Conservation (phyloP, 768 basidiomycete genomes). For the Termitomyces bulborhizus region DNA sequence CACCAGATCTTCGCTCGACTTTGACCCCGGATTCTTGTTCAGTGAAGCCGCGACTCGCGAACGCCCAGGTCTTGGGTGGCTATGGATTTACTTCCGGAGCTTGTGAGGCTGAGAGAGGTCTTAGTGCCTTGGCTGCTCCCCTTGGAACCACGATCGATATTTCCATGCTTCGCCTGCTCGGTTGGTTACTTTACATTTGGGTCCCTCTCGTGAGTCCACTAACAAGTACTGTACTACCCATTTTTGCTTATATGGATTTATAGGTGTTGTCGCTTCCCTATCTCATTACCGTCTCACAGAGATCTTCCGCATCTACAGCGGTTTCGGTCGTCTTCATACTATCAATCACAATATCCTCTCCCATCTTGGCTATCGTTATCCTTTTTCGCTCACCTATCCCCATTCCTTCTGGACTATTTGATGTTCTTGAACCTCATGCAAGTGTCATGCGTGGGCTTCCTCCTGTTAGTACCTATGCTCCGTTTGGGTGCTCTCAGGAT, state of each 20-base stretch:
- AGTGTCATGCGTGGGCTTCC: constrained; percentile 38
- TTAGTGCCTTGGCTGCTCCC: constrained; percentile 37
- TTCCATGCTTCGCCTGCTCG: constrained; percentile 45
- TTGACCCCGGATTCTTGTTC: constrained; percentile 38
- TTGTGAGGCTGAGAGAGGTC: constrained; percentile 47
- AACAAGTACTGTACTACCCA: not conserved
- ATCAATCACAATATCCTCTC: constrained; percentile 64
- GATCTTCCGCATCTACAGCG: constrained; percentile 27
- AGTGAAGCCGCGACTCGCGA: constrained; percentile 46
- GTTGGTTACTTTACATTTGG: constrained; percentile 67
- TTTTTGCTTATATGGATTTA: not conserved
- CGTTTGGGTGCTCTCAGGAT: constrained; percentile 42
- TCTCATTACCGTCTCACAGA: constrained; percentile 37
- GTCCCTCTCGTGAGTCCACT: constrained; percentile 53
- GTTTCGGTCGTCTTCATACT: constrained; percentile 49
- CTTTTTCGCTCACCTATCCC: constrained; percentile 57
- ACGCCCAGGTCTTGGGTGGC: constrained; percentile 60
- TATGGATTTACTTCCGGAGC: constrained; percentile 52
- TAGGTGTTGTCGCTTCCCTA: constrained; percentile 64
- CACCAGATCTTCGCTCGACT: constrained; percentile 36
- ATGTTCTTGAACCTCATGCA: constrained; percentile 38
- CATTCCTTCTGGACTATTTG: constrained; percentile 62
- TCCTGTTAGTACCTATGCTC: constrained; percentile 31
- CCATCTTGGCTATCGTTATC: constrained; percentile 57
- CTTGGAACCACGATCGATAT: constrained; percentile 46